Conservation (phyloP, 306 rosid species). For the Aeschynomene evenia region DNA sequence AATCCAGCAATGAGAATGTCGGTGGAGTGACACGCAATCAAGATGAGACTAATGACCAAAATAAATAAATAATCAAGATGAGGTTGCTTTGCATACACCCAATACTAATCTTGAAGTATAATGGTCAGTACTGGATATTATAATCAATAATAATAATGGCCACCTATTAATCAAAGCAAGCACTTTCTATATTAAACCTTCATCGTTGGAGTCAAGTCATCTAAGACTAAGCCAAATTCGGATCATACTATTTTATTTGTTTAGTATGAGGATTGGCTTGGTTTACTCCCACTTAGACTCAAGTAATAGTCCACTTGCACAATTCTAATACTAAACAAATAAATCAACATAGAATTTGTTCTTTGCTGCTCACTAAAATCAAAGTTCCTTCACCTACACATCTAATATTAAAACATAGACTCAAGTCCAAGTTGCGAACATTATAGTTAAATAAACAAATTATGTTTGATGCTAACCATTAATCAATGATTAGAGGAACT, state of each 20-base stretch:
- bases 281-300: not conserved
- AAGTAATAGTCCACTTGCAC: not conserved
- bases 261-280: not conserved
- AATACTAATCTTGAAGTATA: not conserved
- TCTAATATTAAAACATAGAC: not conserved
- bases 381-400: not conserved
- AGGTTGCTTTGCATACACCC: constrained; percentile 11
- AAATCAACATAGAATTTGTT: not conserved
- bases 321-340: not conserved
- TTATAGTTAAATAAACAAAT: not conserved
- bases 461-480: too few species aligned
- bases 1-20: not conserved
- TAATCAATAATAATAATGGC: not conserved
- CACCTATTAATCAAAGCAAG: not conserved
- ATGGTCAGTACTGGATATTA: too few species aligned
- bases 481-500: not conserved
- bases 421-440: constrained; percentile 3
- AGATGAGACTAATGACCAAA: too few species aligned
- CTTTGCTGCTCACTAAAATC: not conserved
- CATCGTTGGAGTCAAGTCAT: constrained; percentile 5
- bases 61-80: not conserved
- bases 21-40: not conserved
- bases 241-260: too few species aligned
- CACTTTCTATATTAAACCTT: not conserved
- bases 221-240: not conserved